Evolutionary conservation across 768 basidiomycete genomes (phyloP).

Genomic region (Pisolithus marmoratus): DNA sequence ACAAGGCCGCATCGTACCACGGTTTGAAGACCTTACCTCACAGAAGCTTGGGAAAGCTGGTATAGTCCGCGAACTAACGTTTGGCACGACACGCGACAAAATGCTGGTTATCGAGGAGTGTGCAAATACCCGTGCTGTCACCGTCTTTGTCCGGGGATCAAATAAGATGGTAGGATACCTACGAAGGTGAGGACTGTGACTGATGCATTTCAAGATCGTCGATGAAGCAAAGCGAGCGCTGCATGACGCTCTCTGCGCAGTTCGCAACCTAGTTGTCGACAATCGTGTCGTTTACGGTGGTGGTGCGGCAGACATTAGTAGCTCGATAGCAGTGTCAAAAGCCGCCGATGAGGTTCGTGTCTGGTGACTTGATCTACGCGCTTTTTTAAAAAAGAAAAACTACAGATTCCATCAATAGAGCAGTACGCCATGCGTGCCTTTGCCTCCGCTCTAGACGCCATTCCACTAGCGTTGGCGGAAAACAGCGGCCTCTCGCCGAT

Average conservation of each 20-base stretch:
- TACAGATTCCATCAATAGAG: conserved; percentile 92
- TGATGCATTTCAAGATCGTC: conserved; percentile 68
- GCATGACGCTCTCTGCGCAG: conserved; percentile 96
- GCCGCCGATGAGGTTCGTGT: conserved; percentile 82
- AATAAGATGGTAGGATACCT: conserved; percentile 91
- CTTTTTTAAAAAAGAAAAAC: not conserved
- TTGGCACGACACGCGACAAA: conserved; percentile 97
- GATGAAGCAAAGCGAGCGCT: conserved; percentile 98
- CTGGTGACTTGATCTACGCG: conserved; percentile 1
- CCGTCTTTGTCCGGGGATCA: conserved; percentile 93
- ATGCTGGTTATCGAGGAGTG: conserved; percentile 99
- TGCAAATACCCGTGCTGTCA: conserved; percentile 93
- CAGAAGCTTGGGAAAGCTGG: conserved; percentile 94
- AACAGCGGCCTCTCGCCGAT: conserved; percentile 97
- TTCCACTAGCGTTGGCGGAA: conserved; percentile 94
- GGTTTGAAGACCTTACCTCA: conserved; percentile 91
- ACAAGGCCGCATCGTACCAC: conserved; percentile 94
- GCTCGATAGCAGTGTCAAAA: conserved; percentile 86
- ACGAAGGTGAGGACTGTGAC: not conserved
- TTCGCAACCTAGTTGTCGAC: conserved; percentile 91
- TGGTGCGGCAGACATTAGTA: conserved; percentile 96
- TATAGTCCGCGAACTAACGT: conserved; percentile 87
- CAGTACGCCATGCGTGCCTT: conserved; percentile 99
- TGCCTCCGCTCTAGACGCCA: conserved; percentile 87
- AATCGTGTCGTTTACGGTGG: conserved; percentile 98